Base-by-base conservation (phyloP, 495 filamentous ascomycete genomes). In the Hypoxylon intermedium region DNA sequence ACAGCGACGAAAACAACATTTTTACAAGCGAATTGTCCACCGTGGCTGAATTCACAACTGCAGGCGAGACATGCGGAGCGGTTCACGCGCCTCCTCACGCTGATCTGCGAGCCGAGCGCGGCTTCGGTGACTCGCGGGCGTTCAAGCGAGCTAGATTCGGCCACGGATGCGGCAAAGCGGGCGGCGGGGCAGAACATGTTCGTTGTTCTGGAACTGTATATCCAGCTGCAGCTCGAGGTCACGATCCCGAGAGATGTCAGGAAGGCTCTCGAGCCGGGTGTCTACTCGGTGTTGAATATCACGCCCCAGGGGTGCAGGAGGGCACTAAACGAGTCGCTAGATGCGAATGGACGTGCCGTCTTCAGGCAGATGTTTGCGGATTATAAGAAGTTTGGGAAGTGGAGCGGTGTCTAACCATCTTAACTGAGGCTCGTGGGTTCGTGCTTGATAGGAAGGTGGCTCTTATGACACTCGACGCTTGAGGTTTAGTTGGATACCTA, bases 51-150 rank as follows among this genome's bases (percentile, higher is more conserved):
- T 13, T 43, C 50, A 52, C 77, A 56, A 42, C 51, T 74, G 24
- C 49, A 74, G 9, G 74, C 82, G 26, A 69, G 71, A 1, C 82
- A 91, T 52, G 87, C 88, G 3, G 74, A 79, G 34, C 77, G 80
- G 21, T 91, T 86, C 70, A 78, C 89, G 5, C 85, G 90, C 4
- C 80, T 95, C 20, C 76, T 97, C 24, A 89, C 85, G 5, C 80
- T 89, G 2, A 82, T 96, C 48, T 92, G 89, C 71, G 88, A 93
- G 49, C 92, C 92, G 11, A 89, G 86, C 11, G 83, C 84, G 12
- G 91, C 87, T 0, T 88, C 88, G 3, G 87, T 92, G 1, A 76
- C 86, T 4, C 77, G 81, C 11, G 71, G 77, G n/a, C 55, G 67
- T 20, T 80, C 70, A 36, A 72, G 63, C 45, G 60, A 71, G 12